Base-by-base conservation (phyloP, 169 alveolate species). In the Eimeria maxima region DNA sequence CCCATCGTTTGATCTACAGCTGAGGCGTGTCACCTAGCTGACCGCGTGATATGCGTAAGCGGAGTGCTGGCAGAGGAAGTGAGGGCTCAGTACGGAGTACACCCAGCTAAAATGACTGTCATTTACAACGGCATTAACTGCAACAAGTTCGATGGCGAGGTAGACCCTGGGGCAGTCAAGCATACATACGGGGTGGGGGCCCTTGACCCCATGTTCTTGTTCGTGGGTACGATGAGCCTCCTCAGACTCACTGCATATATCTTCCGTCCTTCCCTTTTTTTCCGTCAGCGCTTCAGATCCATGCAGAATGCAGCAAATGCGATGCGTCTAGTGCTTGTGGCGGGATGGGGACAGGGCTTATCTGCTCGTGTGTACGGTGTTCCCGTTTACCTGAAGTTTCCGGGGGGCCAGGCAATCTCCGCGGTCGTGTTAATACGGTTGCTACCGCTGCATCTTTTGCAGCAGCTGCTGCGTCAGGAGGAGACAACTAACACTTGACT, bases 11-110 rank as follows among this genome's bases (percentile, higher is more conserved):
- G 2, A 20, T 14, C 74, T 50, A 93, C 93, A 76, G 97, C 96
- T 63, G 97, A 94, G 88, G 98, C 97, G 10, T 97, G 98, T 95
- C 98, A 96, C 86, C 74, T 97, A 55, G 97, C 98, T n/a, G 97
- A 97, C 90, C 96, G 98, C 5, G 96, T 97, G 60, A 97, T 97
- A 50, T 97, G 98, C 74, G 98, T 97, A 50, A 95, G 97, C 38
- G 98, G 98, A 4, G 98, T 97, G 53, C 69, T 97, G 93, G 97
- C 97, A 53, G 97, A 97, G 90, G 98, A 97, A 92, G 98, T 91
- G 44, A 92, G 95, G 78, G 95, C 93, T 14, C 95, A 91, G 93
- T 95, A 90, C 76, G 97, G 97, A 16, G 86, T 97, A 10, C 97
- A 97, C 67, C 95, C 95, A 45, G 95, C 69, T 84, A 96, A 97